Evolutionary conservation across 805 yeast genomes (phyloP).

Genomic region (Cyberlindnera amylophila): DNA sequence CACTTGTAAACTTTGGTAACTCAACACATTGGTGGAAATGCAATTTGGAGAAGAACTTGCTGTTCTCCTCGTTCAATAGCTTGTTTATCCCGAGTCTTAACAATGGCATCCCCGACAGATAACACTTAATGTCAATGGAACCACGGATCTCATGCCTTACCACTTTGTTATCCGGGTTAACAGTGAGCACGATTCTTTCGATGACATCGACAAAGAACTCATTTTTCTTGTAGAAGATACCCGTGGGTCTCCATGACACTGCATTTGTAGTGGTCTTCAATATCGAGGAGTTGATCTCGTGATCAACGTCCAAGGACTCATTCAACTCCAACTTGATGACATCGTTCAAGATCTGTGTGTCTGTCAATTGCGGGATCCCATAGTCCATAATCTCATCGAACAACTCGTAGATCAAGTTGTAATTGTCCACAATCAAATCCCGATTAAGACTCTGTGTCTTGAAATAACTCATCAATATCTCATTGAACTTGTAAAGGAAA

Average conservation of each 20-base stretch:
- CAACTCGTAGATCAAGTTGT: constrained; percentile 72
- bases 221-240: constrained; percentile 81
- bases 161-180: constrained; percentile 55
- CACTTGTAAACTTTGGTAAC: constrained; percentile 47
- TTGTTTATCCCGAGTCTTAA: constrained; percentile 77
- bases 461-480: constrained; percentile 44
- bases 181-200: constrained; percentile 67
- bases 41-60: constrained; percentile 53
- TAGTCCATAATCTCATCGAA: constrained; percentile 87
- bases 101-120: constrained; percentile 86
- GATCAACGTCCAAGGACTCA: constrained; percentile 6
- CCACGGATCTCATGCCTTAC: constrained; percentile 70
- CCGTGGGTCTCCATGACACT: constrained; percentile 90
- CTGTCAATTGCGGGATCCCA: constrained; percentile 84
- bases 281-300: constrained; percentile 58
- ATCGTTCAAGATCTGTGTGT: constrained; percentile 71
- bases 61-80: constrained; percentile 25
- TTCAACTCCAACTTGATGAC: constrained; percentile 59
- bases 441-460: constrained; percentile 39
- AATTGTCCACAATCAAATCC: constrained; percentile 67
- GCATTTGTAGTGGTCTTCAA: constrained; percentile 73
- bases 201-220: constrained; percentile 86
- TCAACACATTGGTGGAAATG: constrained; percentile 90
- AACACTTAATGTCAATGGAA: constrained; percentile 66
- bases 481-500: constrained; percentile 48